phyloP scores from a whole-genome alignment of 2,329 filamentous ascomycete genomes.

The Trichoderma harzianum region DNA sequence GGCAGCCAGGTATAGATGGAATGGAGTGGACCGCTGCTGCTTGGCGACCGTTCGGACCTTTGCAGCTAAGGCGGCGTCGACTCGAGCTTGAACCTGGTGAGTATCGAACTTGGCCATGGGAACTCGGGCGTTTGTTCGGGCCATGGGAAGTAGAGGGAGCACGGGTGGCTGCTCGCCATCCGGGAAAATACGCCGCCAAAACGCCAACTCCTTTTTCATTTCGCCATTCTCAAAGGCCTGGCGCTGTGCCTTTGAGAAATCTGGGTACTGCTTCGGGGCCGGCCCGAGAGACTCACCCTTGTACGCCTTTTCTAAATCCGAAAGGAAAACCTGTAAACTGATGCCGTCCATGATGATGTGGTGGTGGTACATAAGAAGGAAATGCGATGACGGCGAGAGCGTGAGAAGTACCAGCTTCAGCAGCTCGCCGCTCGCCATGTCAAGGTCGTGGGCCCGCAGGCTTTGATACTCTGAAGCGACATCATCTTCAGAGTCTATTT shows the following conservation, averaged over 20 bases:
- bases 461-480: constrained; percentile 31
- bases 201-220: constrained; percentile 31
- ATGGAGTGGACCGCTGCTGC: constrained; percentile 26
- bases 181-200: constrained; percentile 32
- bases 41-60: constrained; percentile 20
- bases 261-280: constrained; percentile 32
- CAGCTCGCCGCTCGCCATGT: constrained; percentile 33
- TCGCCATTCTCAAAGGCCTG: constrained; percentile 27
- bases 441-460: constrained; percentile 30
- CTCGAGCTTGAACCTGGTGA: too few relatives aligned
- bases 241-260: constrained; percentile 34
- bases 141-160: constrained; percentile 35
- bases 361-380: constrained; percentile 43
- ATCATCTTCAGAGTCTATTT: constrained; percentile 23
- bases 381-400: constrained; percentile 32
- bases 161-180: constrained; percentile 18
- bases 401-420: constrained; percentile 34
- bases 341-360: constrained; percentile 51
- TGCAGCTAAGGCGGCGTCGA: too few relatives aligned
- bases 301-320: constrained; percentile 45
- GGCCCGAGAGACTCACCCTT: constrained; percentile 24
- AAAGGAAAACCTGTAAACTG: constrained; percentile 41
- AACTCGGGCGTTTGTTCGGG: constrained; percentile 15
- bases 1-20: constrained; percentile 46
- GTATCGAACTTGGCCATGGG: constrained; percentile 23